phyloP scores from a whole-genome alignment of 768 basidiomycete genomes.

The Chiua virens region DNA sequence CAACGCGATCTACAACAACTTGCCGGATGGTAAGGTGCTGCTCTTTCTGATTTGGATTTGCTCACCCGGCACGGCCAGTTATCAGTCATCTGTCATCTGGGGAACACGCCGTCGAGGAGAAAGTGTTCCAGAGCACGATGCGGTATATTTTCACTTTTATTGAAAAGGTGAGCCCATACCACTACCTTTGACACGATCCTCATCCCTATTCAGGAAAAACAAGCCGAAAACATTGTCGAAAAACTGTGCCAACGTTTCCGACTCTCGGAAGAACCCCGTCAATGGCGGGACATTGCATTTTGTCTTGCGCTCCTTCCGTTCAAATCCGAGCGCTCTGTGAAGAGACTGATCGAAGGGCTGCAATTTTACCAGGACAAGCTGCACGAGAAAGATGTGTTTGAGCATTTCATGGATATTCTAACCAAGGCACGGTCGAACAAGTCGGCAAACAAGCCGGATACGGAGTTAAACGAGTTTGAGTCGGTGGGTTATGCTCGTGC shows the following conservation, averaged over 20 bases:
- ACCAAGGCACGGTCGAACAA: constrained; percentile 90
- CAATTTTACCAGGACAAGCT: constrained; percentile 96
- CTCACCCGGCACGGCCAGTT: constrained; percentile 44
- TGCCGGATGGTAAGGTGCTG: constrained; percentile 77
- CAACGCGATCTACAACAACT: constrained; percentile 98
- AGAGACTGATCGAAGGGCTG: constrained; percentile 92
- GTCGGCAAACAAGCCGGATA: constrained; percentile 87
- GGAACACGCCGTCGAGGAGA: constrained; percentile 88
- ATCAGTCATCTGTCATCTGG: constrained; percentile 95
- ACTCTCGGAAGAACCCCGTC: constrained; percentile 81
- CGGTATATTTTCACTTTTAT: constrained; percentile 95
- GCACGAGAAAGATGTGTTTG: constrained; percentile 81
- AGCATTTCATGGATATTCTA: constrained; percentile 87
- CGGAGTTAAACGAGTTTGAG: constrained; percentile 95
- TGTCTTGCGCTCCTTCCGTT: constrained; percentile 93
- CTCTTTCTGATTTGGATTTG: background rate
- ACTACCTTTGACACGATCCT: background rate
- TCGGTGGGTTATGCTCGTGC: constrained; percentile 43
- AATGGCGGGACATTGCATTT: constrained; percentile 97
- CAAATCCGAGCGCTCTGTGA: constrained; percentile 95
- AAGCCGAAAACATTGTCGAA: constrained; percentile 96
- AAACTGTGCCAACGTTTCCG: constrained; percentile 97
- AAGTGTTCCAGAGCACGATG: constrained; percentile 89
- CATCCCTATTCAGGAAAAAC: constrained; percentile 74
- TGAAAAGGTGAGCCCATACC: constrained; percentile 68